Base-by-base conservation (phyloP, 345 rosid species). In the Populus tremula region DNA sequence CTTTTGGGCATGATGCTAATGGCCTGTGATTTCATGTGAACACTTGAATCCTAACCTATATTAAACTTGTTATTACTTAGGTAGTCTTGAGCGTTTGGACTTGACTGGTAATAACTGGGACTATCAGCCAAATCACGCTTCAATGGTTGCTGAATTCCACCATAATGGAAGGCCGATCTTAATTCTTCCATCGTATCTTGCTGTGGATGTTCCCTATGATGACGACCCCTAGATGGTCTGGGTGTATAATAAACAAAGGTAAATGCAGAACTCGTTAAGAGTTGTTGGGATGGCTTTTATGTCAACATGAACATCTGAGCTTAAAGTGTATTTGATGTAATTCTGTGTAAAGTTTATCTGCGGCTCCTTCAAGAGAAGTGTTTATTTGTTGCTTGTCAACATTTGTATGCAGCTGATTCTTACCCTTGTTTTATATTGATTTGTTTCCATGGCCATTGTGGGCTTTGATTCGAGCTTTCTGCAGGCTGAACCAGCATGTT, bases 51-150 rank as follows among this genome's bases (percentile, higher is more conserved):
- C 62, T 50, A 63, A 53, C 62, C 61, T 63, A 20, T 67, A 62
- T 53, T 63, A 43, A 18, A 27, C 21, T 64, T 76, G 38, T 78
- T 54, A 11, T 67, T 69, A 36, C 72, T 76, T 74, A 93, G 98
- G 92, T 83, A 85, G 82, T 33, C 87, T 95, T n/a, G 72, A 82
- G 87, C 71, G 79, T 74, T 43, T 95, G 85, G 93, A 95, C 86
- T 84, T 95, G 91, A 87, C 87, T n/a, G 99, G 97, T 39, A 91
- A 91, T 78, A 69, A 27, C 62, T 85, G 87, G 84, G 89, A 84
- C 69, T 71, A 67, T 78, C 84, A 82, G 62, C 82, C 86, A 53
- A 56, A 69, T 78, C 86, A 77, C 49, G 76, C 75, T 73, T 78
- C 90, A 50, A 66, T 87, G 74, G 84, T 87, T 66, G 67, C 85